A percentile compares a stretch with the other conserved stretches of the same genome.
phyloP scores from a whole-genome alignment of 495 filamentous ascomycete genomes.

The Hypoxylon fuscum region DNA sequence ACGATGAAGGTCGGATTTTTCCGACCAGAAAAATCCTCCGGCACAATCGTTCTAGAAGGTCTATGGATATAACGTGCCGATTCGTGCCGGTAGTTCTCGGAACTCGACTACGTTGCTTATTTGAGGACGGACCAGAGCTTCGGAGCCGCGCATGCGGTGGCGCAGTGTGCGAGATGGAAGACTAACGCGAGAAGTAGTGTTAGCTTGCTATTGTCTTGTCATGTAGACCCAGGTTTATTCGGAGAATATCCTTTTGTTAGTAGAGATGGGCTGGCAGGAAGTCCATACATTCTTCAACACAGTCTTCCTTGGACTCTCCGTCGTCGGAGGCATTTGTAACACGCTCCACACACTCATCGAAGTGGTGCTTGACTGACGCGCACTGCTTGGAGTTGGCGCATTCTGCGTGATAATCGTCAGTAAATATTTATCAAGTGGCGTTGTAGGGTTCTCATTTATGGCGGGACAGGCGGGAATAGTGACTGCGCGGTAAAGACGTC shows the following conservation, averaged over 20 bases:
- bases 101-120: conserved; percentile 59
- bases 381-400: conserved; percentile 87
- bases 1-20: conserved; percentile 14
- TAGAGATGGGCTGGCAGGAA: no score
- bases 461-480: background rate
- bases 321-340: conserved; percentile 76
- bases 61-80: conserved; percentile 20
- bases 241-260: no score
- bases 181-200: conserved; percentile 61
- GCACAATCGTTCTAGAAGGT: conserved; percentile 29
- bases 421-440: conserved; percentile 8
- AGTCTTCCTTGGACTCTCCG: conserved; percentile 81
- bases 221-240: background rate
- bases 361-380: conserved; percentile 92
- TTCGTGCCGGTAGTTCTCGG: conserved; percentile 7
- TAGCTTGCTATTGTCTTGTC: conserved; percentile 22
- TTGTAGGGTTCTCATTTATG: background rate
- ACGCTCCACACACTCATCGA: conserved; percentile 94
- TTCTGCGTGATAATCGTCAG: conserved; percentile 65
- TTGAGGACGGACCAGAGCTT: conserved; percentile 92
- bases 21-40: conserved; percentile 17
- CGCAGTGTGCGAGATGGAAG: conserved; percentile 98
- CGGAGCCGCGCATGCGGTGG: conserved; percentile 88
- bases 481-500: background rate
- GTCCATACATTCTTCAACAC: conserved; percentile 96